A percentile compares a stretch with the other conserved stretches of the same genome.
These are phyloP conservation scores for Fonsecaea multimorphosa DNA, from an alignment of 2,329 filamentous ascomycete genomes.

Conservation along the genomic window DNA sequence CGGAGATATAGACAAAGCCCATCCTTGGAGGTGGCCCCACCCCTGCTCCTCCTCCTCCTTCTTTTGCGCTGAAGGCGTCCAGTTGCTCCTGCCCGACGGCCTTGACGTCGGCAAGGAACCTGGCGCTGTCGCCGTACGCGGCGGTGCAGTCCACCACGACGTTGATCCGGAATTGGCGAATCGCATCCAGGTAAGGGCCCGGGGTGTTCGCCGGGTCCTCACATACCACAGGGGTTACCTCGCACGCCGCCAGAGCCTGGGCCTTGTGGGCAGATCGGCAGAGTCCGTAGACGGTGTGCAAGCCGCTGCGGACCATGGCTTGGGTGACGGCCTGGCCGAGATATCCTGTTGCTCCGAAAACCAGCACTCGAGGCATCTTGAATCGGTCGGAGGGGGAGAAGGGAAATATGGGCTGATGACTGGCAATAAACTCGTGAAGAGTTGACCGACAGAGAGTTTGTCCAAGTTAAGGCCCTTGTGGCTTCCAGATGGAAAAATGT, in stretches of 20 bases:
- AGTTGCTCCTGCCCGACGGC: neutral
- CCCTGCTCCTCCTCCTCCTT: too few species aligned
- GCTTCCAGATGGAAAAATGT: too few species aligned
- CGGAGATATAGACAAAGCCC: neutral
- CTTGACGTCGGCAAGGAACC: neutral
- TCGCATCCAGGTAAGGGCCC: neutral
- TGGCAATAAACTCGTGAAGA: too few species aligned
- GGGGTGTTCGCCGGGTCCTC: constrained; percentile 5
- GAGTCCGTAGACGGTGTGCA: constrained; percentile 1
- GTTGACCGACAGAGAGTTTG: too few species aligned
- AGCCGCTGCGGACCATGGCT: neutral
- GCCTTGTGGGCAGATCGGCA: neutral
- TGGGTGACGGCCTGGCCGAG: constrained; percentile 1
- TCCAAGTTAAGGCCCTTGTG: too few species aligned
- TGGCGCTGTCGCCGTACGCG: constrained; percentile 2
- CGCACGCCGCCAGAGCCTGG: neutral
- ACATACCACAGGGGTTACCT: neutral
- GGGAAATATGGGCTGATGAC: too few species aligned
- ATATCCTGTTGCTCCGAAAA: constrained; percentile 4
- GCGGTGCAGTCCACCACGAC: constrained; percentile 5
- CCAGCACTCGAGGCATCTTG: neutral
- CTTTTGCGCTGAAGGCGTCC: neutral
- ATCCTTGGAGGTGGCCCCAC: neutral
- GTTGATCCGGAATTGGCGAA: neutral
- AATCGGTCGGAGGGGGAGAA: too few species aligned